Evolutionary conservation across 768 basidiomycete genomes (phyloP).

Genomic region (Lactarius tabidus): DNA sequence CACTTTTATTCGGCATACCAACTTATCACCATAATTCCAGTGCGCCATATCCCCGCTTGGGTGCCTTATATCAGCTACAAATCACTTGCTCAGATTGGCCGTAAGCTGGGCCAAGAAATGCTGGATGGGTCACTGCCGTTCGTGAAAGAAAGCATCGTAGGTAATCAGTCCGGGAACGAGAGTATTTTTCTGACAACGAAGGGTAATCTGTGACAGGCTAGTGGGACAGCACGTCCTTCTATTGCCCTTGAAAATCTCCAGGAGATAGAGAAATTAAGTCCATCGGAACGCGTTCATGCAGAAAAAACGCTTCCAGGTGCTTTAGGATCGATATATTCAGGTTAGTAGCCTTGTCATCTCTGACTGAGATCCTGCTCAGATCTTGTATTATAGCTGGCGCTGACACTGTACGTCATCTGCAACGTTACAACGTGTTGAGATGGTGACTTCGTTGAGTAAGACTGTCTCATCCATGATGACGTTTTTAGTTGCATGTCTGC

Average conservation of each 20-base stretch:
- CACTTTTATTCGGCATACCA: too few species aligned
- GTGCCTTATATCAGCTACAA: background rate
- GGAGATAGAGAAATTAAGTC: too few species aligned
- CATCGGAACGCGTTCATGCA: too few species aligned
- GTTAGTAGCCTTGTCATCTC: too few species aligned
- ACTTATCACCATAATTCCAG: background rate
- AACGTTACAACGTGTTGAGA: background rate
- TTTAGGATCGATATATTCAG: too few species aligned
- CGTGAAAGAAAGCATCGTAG: slow-evolving; percentile 1
- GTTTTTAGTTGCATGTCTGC: too few species aligned
- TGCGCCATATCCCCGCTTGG: slow-evolving; percentile 9
- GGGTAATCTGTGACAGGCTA: too few species aligned
- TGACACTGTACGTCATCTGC: slow-evolving; percentile 8
- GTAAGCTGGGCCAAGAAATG: background rate
- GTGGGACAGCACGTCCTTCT: too few species aligned
- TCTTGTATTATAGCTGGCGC: background rate
- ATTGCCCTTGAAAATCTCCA: too few species aligned
- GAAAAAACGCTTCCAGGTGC: too few species aligned
- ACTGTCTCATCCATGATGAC: slow-evolving; percentile 4
- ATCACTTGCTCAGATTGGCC: slow-evolving; percentile 6
- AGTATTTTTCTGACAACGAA: too few species aligned
- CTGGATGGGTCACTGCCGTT: slow-evolving; percentile 2
- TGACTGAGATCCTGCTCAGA: background rate
- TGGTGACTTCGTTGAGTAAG: background rate
- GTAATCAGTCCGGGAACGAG: too few species aligned